Evolutionary conservation across 176 grass and related monocot genomes (phyloP), one percentile per base, ranked within the genome.

Genomic region (Chrysopogon serrulatus): DNA sequence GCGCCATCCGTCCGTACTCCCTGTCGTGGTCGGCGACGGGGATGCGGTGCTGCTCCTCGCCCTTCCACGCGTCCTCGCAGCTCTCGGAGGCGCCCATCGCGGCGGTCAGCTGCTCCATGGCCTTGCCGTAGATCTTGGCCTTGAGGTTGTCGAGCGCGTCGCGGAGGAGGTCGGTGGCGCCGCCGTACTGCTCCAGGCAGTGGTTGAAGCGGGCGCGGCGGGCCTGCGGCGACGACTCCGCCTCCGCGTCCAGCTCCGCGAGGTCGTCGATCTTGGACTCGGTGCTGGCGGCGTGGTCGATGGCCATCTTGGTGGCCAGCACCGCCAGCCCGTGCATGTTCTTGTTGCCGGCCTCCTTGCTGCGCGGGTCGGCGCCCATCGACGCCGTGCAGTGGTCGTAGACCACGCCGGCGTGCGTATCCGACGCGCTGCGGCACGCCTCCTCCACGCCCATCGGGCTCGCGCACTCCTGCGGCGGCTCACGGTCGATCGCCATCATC

Each of bases 91-190:
- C 86, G 57, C 79, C 83, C 24, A 89, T 74, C 16, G 90, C 73
- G 4, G 86, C 79, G 47, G 69, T 39, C 2, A 92, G 60, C 74
- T 83, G 90, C 61, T 92, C 79, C 16, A 85, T 53, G 40, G 90
- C 86, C 16, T 19, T 74, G n/a, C 83, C 90, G 83, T 92, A 89
- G 37, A 92, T 77, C 5, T 37, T 23, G 3, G 74, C 78, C 41
- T 83, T 76, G 15, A 92, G 90, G 83, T 92, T 92, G 74, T 92
- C 90, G 0, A 92, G 83, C 15, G 90, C 90, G 79, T 92, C 83
- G 15, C 90, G 83, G 67, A 92, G 86, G 59, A 82, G 77, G 73
- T 92, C 86, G 60, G 75, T 68, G 16, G 90, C 90, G 68, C 75
- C 79, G 74, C 82, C 86, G 68, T 92, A 92, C 60, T 17, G 68